These are phyloP conservation scores for Fusarium keratoplasticum DNA, from an alignment of 2,329 filamentous ascomycete species.

Conservation along the genomic window DNA sequence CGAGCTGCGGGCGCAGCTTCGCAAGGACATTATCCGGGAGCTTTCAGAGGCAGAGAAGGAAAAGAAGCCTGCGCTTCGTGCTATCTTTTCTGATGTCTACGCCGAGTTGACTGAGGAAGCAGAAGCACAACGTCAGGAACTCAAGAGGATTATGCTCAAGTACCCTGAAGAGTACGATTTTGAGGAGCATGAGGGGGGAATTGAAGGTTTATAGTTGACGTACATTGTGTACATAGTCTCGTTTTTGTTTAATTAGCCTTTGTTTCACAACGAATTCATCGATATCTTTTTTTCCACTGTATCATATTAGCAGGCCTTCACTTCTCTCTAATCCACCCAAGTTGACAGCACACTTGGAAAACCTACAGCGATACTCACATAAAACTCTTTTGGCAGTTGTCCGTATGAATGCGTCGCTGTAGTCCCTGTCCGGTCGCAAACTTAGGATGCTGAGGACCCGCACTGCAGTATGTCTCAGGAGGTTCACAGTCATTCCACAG, in stretches of 20 bases:
- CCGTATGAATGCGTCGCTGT: too few species aligned
- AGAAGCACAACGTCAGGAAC: background rate
- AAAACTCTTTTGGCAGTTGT: too few species aligned
- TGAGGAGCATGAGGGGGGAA: conserved; percentile 2
- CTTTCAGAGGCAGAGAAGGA: conserved; percentile 7
- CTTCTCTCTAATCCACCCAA: too few species aligned
- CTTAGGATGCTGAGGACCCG: too few species aligned
- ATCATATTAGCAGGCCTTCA: too few species aligned
- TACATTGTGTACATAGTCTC: background rate
- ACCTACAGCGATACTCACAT: too few species aligned
- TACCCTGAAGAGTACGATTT: conserved; percentile 19
- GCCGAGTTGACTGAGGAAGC: conserved; percentile 17
- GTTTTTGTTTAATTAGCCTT: background rate
- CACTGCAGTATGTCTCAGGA: too few species aligned
- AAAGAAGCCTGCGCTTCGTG: conserved; percentile 9
- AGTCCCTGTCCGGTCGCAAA: too few species aligned
- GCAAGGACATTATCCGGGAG: conserved; percentile 9
- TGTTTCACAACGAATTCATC: too few species aligned
- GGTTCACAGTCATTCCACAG: too few species aligned
- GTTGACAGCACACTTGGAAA: too few species aligned
- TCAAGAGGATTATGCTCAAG: conserved; percentile 8
- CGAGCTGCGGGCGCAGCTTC: background rate
- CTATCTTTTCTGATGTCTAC: conserved; percentile 18
- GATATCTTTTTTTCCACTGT: too few species aligned
- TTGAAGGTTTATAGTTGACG: background rate